A percentile compares a stretch with the other conserved stretches of the same genome.
Conservation (phyloP, 768 basidiomycete genomes). For the Russula dissimulans region DNA sequence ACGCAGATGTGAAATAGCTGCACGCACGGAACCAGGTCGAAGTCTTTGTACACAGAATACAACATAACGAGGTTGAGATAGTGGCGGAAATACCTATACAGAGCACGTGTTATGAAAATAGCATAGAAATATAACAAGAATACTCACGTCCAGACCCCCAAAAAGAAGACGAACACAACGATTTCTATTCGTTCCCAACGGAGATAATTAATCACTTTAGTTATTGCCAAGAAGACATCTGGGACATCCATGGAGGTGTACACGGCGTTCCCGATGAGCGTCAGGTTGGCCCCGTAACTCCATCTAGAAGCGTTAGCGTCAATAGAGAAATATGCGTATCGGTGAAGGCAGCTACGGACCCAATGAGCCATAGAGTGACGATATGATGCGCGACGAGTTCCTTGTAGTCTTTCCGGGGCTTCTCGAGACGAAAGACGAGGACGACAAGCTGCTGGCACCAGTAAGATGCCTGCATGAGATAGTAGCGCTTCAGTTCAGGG, state of each 20-base stretch:
- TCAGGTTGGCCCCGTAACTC: conserved; percentile 76
- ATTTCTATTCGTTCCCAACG: conserved; percentile 55
- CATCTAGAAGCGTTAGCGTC: conserved; percentile 40
- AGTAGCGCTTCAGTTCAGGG: conserved; percentile 80
- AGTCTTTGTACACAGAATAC: conserved; percentile 79
- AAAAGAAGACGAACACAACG: conserved; percentile 53
- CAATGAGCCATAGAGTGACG: conserved; percentile 90
- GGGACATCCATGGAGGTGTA: conserved; percentile 97
- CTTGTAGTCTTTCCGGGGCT: conserved; percentile 83
- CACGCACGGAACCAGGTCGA: conserved; percentile 66
- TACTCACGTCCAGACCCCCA: conserved; percentile 74
- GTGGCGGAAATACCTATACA: conserved; percentile 80
- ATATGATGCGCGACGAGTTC: conserved; percentile 88
- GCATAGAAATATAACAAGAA: neutral
- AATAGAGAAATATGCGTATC: neutral
- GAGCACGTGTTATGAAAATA: neutral
- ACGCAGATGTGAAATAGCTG: neutral
- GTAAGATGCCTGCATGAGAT: conserved; percentile 87
- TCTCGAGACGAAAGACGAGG: conserved; percentile 77
- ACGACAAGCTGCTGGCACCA: conserved; percentile 94
- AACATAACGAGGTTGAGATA: conserved; percentile 82
- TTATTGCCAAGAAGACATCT: conserved; percentile 79
- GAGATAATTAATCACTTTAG: conserved; percentile 86
- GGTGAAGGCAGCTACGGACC: conserved; percentile 38
- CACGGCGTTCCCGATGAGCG: conserved; percentile 82